Evolutionary conservation across 805 yeast species (phyloP), one percentile per base, ranked within the genome.

Genomic region (Candida odintsovae): DNA sequence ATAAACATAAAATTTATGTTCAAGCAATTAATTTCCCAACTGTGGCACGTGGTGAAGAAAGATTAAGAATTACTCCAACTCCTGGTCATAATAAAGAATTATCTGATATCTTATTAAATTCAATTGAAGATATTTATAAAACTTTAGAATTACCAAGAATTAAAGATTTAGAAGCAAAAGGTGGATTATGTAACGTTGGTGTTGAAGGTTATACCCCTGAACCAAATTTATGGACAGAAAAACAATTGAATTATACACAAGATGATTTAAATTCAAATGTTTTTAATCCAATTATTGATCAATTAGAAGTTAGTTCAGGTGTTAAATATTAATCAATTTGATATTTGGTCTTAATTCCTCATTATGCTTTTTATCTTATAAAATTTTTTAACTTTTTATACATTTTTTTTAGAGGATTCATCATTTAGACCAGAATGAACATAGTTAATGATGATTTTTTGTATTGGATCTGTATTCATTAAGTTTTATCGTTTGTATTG

Each of bases 21-120:
- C 99, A 94, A 72, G 97, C 98, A 41, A 94, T 94, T 66, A 94
- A 94, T 72, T 94, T 85, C 81, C 99, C 99, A 50, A 94, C 99
- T 21, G 99, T 94, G 50, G 84, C 97, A 18, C 82, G 86, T 56
- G 99, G 99, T 50, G 84, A 90, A 54, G 99, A 94, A 72, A 83
- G 99, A 65, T 79, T 94, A 60, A 83, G 99, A 70, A 82, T 94
- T 63, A 94, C 99, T n/a, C 98, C 99, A 46, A 90, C 99, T 38
- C 99, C 99, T 33, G 97, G 97, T 45, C 99, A 94, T 66, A 78
- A 81, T 18, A 75, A 80, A 48, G 86, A 83, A 47, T 73, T 88
- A 42, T 76, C 92, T 44, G 88, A 90, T 63, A 75, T 80, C 54
- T 76, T 94, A 56, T 75, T 94, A 45, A 78, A 70, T 11, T 89